Evolutionary conservation across 108 stramenopile species (phyloP), one percentile per base, ranked within the genome.

Genomic region (Fragilariopsis cylindrus): DNA sequence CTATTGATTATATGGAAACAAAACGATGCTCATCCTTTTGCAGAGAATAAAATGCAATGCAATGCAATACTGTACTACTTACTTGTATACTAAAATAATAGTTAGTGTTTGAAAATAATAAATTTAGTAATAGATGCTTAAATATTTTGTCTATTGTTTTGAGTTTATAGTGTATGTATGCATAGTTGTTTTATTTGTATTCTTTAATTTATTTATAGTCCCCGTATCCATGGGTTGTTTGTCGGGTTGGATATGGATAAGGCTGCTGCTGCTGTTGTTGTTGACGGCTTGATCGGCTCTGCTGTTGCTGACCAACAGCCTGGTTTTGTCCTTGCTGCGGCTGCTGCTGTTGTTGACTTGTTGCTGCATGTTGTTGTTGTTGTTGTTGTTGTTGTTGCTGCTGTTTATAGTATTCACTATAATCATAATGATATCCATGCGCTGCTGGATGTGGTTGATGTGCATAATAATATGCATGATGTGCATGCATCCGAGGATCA

Each of bases 401-500:
- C 42, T 71, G 74, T 13, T 77, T 58, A 72, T 81, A 77, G 18
- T 84, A 80, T 9, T 73, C 80, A 74, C 54, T 60, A 46, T 78
- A 62, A 73, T 87, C 81, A 71, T 83, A 73, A 52, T 78, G 72
- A 48, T 82, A 79, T 5, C 74, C 75, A 48, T 81, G 81, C 5
- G 70, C 60, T 47, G 60, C 63, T n/a, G 77, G 70, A 48, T 82
- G 85, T 85, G 81, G 65, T 40, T 60, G 81, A 45, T 74, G 66
- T 48, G 76, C 64, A 68, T 87, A 87, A 19, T 53, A 57, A 47
- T 86, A 79, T 0, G 21, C 73, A 55, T 75, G 73, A 43, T 81
- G 80, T 30, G 57, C 57, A 18, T n/a, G 18, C 7, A 44, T 44
- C 39, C 82, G 79, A 48, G 86, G 86, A 56, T 87, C 86, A 70